A percentile compares a stretch with the other conserved stretches of the same genome.
Conservation (phyloP, 345 rosid genomes). For the Dimocarpus longan region DNA sequence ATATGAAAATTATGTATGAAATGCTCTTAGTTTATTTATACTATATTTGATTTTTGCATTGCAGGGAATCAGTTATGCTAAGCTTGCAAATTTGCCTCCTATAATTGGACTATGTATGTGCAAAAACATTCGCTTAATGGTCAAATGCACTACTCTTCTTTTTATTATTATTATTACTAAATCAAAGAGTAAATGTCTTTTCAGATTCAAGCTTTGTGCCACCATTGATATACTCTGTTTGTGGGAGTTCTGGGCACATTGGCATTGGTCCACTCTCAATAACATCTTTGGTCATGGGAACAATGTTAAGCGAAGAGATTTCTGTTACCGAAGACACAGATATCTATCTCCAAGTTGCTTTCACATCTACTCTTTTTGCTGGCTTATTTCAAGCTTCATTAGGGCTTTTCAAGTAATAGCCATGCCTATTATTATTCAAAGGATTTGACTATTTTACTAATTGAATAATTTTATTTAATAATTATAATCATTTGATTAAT, state of each 20-base stretch:
- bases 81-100: constrained; percentile 51
- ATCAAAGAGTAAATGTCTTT: background rate
- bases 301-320: constrained; percentile 40
- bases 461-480: too few relatives aligned
- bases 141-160: too few relatives aligned
- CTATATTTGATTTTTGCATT: constrained; percentile 8
- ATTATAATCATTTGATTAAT: too few relatives aligned
- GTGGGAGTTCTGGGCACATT: constrained; percentile 57
- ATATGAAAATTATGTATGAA: background rate
- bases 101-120: constrained; percentile 50
- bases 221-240: constrained; percentile 48
- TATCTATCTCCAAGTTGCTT: constrained; percentile 39
- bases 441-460: background rate
- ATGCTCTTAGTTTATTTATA: background rate
- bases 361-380: constrained; percentile 50
- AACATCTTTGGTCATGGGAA: constrained; percentile 44
- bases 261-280: constrained; percentile 57
- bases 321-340: constrained; percentile 23
- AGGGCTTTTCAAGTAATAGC: constrained; percentile 47
- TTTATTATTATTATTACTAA: background rate
- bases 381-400: constrained; percentile 48
- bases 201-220: constrained; percentile 64
- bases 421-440: background rate
- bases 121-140: background rate
- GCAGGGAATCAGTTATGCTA: constrained; percentile 54